Conservation (phyloP, 1,139 yeast species). For the Zygoascus meyerae region DNA sequence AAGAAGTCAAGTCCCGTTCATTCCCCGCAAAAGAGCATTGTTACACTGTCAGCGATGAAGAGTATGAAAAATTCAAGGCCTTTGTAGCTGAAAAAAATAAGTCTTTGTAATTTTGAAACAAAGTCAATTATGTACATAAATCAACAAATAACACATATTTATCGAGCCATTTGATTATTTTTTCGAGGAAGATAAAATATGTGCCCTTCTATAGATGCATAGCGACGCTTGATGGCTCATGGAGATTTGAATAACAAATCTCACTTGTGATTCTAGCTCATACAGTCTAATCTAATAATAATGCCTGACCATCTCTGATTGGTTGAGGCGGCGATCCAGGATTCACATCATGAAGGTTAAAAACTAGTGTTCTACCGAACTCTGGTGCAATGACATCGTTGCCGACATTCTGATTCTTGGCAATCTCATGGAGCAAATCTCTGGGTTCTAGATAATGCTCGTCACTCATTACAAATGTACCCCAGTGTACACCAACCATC, state of each 20-base stretch:
- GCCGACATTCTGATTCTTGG: slow-evolving; percentile 22
- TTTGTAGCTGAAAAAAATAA: slow-evolving; percentile 19
- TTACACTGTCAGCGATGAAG: slow-evolving; percentile 64
- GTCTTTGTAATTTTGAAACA: too few species aligned
- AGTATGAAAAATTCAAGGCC: slow-evolving; percentile 45
- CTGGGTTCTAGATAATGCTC: slow-evolving; percentile 87
- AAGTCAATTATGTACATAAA: too few species aligned
- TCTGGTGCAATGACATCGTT: slow-evolving; percentile 46
- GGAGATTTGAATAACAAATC: background rate
- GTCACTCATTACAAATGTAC: slow-evolving; percentile 82
- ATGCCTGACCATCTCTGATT: slow-evolving; percentile 30
- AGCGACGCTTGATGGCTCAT: too few species aligned
- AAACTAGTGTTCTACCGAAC: slow-evolving; percentile 47
- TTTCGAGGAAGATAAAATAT: background rate
- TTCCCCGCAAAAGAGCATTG: slow-evolving; percentile 72
- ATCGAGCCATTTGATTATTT: background rate
- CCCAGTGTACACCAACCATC: slow-evolving; percentile 92
- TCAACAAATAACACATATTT: too few species aligned
- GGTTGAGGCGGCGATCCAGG: slow-evolving; percentile 15
- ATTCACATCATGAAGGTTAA: slow-evolving; percentile 29
- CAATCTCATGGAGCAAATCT: slow-evolving; percentile 36
- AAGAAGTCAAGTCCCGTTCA: slow-evolving; percentile 47
- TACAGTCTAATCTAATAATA: slow-evolving; percentile 19
- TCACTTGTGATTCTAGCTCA: background rate
- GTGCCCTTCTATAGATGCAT: background rate